phyloP scores from a whole-genome alignment of 306 rosid species.

The Rosa lucieae region DNA sequence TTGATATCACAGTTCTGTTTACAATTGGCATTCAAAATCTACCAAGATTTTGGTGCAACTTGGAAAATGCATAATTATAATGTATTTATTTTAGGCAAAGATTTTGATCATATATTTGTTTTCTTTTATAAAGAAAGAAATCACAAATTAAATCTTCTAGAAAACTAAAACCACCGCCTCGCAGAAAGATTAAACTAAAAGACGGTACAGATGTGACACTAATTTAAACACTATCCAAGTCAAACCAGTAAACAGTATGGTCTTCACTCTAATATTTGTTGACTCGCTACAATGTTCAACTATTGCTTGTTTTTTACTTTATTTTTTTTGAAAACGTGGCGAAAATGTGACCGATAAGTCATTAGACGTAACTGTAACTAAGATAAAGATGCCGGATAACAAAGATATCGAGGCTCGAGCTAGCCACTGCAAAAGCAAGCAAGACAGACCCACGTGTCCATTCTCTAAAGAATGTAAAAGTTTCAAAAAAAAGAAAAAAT shows the following conservation, averaged over 20 bases:
- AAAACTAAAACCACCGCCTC: too few species aligned
- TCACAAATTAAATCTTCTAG: too few species aligned
- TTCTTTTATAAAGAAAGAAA: too few species aligned
- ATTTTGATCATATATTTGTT: too few species aligned
- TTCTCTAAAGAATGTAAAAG: not conserved
- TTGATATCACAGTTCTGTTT: not conserved
- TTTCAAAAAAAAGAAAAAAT: not conserved
- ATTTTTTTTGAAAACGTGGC: too few species aligned
- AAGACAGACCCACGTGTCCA: slow-evolving; percentile 11
- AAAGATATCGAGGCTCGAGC: not conserved
- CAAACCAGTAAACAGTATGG: not conserved
- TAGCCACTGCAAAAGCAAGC: not conserved
- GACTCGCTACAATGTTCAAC: not conserved
- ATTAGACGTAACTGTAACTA: too few species aligned
- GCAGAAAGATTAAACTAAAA: too few species aligned
- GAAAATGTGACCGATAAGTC: not conserved
- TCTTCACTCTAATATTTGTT: not conserved
- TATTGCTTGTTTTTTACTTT: not conserved
- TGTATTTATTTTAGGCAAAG: too few species aligned
- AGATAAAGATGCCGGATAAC: accelerated
- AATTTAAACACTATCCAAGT: not conserved
- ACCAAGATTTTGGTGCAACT: too few species aligned
- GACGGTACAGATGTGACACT: too few species aligned
- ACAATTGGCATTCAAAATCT: not conserved
- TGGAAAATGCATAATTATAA: too few species aligned